Conservation (phyloP, 2,329 filamentous ascomycete genomes). For the Colletotrichum tanaceti region DNA sequence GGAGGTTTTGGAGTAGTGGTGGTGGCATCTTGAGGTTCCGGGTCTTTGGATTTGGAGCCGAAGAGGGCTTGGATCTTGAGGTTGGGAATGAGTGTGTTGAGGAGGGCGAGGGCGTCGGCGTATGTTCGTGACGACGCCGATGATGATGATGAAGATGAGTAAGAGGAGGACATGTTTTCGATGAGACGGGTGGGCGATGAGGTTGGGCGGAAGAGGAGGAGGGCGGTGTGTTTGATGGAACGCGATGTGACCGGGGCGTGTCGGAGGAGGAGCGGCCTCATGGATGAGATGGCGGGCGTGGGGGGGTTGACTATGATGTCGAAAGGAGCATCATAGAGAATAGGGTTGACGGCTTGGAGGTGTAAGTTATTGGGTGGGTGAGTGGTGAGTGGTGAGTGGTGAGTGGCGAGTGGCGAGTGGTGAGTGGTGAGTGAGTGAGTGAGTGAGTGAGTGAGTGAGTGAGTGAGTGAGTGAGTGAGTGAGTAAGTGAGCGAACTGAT, state of each 20-base stretch:
- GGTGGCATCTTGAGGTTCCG: neutral
- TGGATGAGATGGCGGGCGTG: neutral
- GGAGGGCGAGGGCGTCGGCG: conserved; percentile 34
- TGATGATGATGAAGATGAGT: no score
- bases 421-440: no score
- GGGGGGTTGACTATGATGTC: neutral
- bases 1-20: neutral
- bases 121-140: conserved; percentile 39
- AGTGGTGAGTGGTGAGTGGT: no score
- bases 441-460: neutral
- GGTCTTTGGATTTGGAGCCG: conserved; percentile 11
- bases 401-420: no score
- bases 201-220: neutral
- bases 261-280: neutral
- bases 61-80: conserved; percentile 40
- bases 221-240: neutral
- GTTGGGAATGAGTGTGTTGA: conserved; percentile 41
- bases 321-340: conserved; percentile 5
- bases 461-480: no score
- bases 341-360: neutral
- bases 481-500: no score
- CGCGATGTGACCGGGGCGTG: conserved; percentile 5
- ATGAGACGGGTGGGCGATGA: neutral
- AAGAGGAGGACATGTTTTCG: conserved; percentile 18
- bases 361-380: no score